phyloP scores from a whole-genome alignment of 164 flowering plant genomes.

The Umbilicus rupestris region DNA sequence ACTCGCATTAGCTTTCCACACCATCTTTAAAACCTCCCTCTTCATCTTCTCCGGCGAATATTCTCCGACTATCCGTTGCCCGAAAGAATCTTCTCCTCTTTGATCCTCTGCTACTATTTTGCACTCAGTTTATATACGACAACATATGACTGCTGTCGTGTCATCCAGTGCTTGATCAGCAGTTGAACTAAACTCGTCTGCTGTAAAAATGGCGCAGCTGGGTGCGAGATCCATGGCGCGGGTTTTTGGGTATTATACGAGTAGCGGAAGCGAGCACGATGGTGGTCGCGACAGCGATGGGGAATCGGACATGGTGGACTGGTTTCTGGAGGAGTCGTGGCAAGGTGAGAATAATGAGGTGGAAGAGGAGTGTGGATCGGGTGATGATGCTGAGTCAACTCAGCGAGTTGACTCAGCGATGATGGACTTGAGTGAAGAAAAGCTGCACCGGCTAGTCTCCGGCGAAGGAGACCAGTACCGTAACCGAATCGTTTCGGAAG shows the following conservation, averaged over 20 bases:
- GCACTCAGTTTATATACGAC: constrained; percentile 4
- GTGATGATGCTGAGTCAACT: neutral
- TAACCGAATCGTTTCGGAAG: constrained; percentile 23
- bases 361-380: neutral
- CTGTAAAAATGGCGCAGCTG: constrained; percentile 50
- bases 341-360: neutral
- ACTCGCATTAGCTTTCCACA: neutral
- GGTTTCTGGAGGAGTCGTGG: constrained; percentile 26
- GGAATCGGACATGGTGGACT: constrained; percentile 42
- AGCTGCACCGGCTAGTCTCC: neutral
- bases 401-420: constrained; percentile 20
- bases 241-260: constrained; percentile 23
- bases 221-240: constrained; percentile 43
- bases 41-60: neutral
- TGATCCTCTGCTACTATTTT: neutral
- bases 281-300: constrained; percentile 7
- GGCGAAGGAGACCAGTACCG: constrained; percentile 24
- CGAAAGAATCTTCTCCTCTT: constrained; percentile 5
- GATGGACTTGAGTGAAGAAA: constrained; percentile 8
- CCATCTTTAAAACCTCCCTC: neutral
- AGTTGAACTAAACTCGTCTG: too few relatives aligned
- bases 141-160: too few relatives aligned
- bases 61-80: constrained; percentile 18
- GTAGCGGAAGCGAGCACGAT: constrained; percentile 69
- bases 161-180: constrained; percentile 16